Evolutionary conservation across 2,329 filamentous ascomycete genomes (phyloP).

Genomic region (Aspergillus pseudoterreus): DNA sequence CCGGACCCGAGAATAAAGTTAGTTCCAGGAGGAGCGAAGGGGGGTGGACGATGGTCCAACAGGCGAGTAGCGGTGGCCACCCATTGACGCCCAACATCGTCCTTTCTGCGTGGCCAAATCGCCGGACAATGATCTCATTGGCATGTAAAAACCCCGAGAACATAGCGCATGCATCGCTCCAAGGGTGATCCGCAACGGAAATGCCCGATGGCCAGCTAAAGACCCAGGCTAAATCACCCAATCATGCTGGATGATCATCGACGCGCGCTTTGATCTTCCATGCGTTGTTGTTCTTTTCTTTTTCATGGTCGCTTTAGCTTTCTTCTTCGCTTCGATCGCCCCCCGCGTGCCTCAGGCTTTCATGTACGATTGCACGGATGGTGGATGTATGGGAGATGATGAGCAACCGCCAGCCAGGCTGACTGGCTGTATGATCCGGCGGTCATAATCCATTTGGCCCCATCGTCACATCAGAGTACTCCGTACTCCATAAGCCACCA

Average conservation of each 20-base stretch:
- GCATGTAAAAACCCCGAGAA: slow-evolving; percentile 27
- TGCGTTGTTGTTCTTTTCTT: neutral
- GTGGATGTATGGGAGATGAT: neutral
- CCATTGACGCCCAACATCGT: slow-evolving; percentile 21
- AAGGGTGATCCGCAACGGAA: slow-evolving; percentile 31
- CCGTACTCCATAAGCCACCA: neutral
- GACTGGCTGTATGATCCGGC: neutral
- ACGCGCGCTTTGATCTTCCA: neutral
- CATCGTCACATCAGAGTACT: neutral
- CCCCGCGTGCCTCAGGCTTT: neutral
- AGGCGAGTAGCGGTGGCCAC: slow-evolving; percentile 13
- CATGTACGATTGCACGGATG: neutral
- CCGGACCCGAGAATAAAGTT: neutral
- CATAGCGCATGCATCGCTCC: slow-evolving; percentile 15
- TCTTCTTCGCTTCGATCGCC: neutral
- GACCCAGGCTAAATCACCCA: neutral
- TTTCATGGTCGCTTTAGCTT: neutral
- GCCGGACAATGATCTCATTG: slow-evolving; percentile 19
- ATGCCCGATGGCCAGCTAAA: slow-evolving; percentile 21
- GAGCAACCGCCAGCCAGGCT: neutral
- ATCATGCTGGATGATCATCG: neutral
- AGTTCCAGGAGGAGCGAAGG: neutral
- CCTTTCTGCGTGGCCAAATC: slow-evolving; percentile 7
- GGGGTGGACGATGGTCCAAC: neutral
- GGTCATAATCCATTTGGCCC: neutral